Evolutionary conservation across 441 rosid genomes (phyloP), one percentile per base, ranked within the genome.

Genomic region (Erodium moschatum): DNA sequence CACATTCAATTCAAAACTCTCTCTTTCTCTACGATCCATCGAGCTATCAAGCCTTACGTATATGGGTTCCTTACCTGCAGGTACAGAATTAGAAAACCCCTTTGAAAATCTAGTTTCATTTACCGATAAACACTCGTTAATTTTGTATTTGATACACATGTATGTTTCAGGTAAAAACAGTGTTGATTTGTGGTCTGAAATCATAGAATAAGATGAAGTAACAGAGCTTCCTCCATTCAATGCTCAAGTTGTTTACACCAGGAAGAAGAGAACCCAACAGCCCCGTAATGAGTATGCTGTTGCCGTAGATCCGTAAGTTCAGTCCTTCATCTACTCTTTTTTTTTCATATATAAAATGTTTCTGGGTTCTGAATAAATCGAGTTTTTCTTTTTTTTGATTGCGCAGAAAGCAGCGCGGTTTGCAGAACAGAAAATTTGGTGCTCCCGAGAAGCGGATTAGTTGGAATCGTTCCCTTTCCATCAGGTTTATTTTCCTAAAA

Each of bases 381-480:
- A 19, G 16, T 65, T 5, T 2, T 70, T 58, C 42, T 24, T 10
- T 21, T 67, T 6, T 4, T 65, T 31, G 62, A 64, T 46, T 38
- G 16, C 62, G 35, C 73, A 80, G 83, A 69, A 64, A 74, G 50
- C 74, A 75, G 42, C 67, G 52, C 4, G 74, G 72, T 64, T 69
- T 76, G 10, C 67, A 42, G 29, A 67, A 74, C 72, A 82, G 69
- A 10, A 69, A 86, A 78, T 79, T 81, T 1, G 87, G 68, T 64
- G 84, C 75, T 52, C 85, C 71, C 29, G 74, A 48, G 1, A 88
- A 85, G 84, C 81, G 96, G 73, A 66, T 83, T 75, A 91, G 96
- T 80, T 88, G 96, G 97, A 82, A 86, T 77, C 92, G 96, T 44
- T 82, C 96, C 4, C 96, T 91, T 72, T 91, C 98, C 68, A 86